Base-by-base conservation (phyloP, 352 stramenopile genomes). In the Phytophthora pisi region DNA sequence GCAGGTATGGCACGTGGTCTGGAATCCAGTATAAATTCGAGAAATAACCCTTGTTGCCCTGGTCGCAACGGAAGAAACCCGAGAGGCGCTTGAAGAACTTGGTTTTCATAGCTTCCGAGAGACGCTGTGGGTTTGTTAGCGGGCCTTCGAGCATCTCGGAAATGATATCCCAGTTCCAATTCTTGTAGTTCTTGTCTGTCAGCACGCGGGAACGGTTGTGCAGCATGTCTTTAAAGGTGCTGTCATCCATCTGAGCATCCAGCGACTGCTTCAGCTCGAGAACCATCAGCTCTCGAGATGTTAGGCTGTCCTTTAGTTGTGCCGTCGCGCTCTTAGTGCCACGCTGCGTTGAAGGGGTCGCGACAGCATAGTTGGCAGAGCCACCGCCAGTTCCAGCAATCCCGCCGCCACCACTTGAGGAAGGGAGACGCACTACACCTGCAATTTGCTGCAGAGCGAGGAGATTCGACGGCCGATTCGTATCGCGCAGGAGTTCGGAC, bases 111-210 rank as follows among this genome's bases (percentile, higher is more conserved):
- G 90, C 89, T 64, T 97, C 90, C 0, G 88, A 96, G 1, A 96
- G 78, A 5, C 90, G 81, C 53, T 93, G 84, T 0, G 88, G 89
- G 61, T 97, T 96, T 5, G 89, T 94, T 13, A 97, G 68, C 18
- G 89, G 84, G 1, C 90, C 90, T 71, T 96, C 89, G 0, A 97
- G 71, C 68, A 97, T 78, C 58, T 97, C 89, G 1, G 89, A 91
- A 64, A 97, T 96, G 59, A 97, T 92, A 55, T 96, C 88, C 90
- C 90, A 97, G 64, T 97, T 95, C 90, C 90, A 97, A 57, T 94
- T 94, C 49, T 84, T 95, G 70, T 91, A 97, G 58, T 97, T 95
- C 57, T 97, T 97, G 72, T 95, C 90, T 3, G 76, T 88, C 8
- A 97, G 64, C 23, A 97, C 90, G 16, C 84, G 87, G 23, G 84